Base-by-base conservation (phyloP, 306 rosid species). In the Lathyrus oleraceus region DNA sequence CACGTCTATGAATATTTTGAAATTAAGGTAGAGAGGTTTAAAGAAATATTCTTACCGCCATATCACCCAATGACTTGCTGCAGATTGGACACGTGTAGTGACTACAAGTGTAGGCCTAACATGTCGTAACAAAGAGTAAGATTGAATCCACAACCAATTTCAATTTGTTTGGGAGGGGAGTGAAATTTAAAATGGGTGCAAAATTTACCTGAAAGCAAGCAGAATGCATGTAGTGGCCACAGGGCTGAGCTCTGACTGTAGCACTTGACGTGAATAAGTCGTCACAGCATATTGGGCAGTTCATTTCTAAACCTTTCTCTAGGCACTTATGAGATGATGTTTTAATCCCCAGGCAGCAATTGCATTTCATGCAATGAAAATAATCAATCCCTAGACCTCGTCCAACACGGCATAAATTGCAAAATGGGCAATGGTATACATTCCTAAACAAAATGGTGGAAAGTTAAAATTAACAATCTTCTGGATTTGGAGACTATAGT, bases 181-280 rank as follows among this genome's bases (percentile, higher is more conserved):
- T 75, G 58, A 60, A 61, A 67, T 42, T 40, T 54, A 58, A 47
- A 68, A 77, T 36, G 63, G 61, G 58, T 59, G 49, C 67, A 52
- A 65, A 39, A 79, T 12, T 58, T 65, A 95, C 99, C 99, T 91
- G 97, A 81, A 95, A 95, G 90, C 99, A 95, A 69, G 99, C 96
- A 67, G 99, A 95, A 89, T 95, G 99, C 99, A 95, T 95, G 79
- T 89, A 91, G 68, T 91, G 99, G 71, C 99, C 99, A 79, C 99
- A 95, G 38, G 99, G 96, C 70, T 87, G 85, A 70, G 86, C 90
- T 81, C 99, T 86, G 75, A 95, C 97, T 6, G 95, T 76, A 67
- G 96, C 95, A 85, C 96, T 95, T 62, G 99, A 95, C 16, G 99
- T 91, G 79, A 91, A 95, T 6, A 95, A 76, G 83, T 89, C 91